Percentiles rank a stretch among this genome's conserved stretches.
phyloP scores from a whole-genome alignment of 2,329 filamentous ascomycete species.

The Aspergillus floridensis region DNA sequence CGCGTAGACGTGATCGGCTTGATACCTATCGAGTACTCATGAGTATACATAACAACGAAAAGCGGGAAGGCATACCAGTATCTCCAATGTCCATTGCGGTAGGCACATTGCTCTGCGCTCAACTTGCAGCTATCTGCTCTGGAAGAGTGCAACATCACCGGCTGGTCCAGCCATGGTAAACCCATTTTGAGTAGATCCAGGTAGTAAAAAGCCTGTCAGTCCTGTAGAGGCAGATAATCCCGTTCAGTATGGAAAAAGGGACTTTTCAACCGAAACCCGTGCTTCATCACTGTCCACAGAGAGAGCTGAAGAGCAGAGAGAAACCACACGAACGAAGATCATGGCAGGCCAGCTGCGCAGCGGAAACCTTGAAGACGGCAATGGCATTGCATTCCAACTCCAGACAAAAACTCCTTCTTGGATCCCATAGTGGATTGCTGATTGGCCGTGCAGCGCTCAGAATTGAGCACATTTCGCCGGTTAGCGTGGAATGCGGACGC shows the following conservation, averaged over 20 bases:
- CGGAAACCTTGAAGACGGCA: not conserved
- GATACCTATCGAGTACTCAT: conserved; percentile 43
- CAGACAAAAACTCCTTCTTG: too few relatives aligned
- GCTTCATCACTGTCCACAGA: too few relatives aligned
- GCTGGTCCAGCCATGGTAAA: conserved; percentile 32
- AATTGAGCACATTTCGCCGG: conserved; percentile 29
- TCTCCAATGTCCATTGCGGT: conserved; percentile 27
- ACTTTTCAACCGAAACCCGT: too few relatives aligned
- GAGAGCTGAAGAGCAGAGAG: too few relatives aligned
- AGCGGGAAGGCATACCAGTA: conserved; percentile 27
- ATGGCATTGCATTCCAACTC: not conserved
- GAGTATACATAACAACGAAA: not conserved
- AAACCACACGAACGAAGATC: too few relatives aligned
- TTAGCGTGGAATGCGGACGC: conserved; percentile 2
- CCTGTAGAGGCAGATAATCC: too few relatives aligned
- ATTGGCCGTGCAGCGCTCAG: conserved; percentile 22
- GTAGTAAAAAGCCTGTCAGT: too few relatives aligned
- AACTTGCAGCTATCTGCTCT: conserved; percentile 28
- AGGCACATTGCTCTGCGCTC: conserved; percentile 30
- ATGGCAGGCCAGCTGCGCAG: not conserved
- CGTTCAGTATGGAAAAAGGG: too few relatives aligned
- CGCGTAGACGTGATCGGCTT: conserved; percentile 55
- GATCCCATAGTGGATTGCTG: not conserved
- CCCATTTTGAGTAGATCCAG: conserved; percentile 4
- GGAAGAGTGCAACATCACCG: conserved; percentile 33